Percentiles rank a stretch among this genome's conserved stretches.
phyloP scores from a whole-genome alignment of 257 asterid species.

The Dorcoceras hygrometricum region DNA sequence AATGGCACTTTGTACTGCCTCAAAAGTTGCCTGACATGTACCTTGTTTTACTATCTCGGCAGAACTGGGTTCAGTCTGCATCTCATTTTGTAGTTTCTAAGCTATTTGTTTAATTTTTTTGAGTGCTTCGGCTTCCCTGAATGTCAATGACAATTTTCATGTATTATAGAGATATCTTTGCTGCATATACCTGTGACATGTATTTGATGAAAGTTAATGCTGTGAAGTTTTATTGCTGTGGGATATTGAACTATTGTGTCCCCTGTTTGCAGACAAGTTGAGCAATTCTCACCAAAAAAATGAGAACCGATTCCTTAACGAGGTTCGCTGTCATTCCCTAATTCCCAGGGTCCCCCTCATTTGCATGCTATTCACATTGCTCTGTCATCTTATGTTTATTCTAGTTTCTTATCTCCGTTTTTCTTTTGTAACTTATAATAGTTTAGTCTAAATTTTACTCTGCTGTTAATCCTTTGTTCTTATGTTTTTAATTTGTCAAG shows the following conservation, averaged over 20 bases:
- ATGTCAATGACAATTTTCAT: not conserved
- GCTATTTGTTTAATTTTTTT: not conserved
- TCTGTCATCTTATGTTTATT: not conserved
- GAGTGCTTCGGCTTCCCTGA: not conserved
- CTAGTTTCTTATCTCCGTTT: not conserved
- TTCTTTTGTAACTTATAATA: not conserved
- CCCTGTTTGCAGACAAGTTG: constrained; percentile 58
- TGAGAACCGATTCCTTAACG: constrained; percentile 61
- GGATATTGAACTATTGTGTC: constrained; percentile 19
- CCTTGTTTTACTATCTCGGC: constrained; percentile 2
- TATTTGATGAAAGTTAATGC: not conserved
- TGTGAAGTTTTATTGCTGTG: constrained; percentile 1
- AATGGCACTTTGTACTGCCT: not conserved
- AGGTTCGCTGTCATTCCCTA: constrained; percentile 43
- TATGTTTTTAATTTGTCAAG: constrained; percentile 18
- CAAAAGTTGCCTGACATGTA: constrained; percentile 6
- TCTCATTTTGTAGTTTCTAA: constrained; percentile 1
- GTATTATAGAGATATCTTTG: not conserved
- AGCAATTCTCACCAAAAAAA: constrained; percentile 49
- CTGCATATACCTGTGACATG: constrained; percentile 1
- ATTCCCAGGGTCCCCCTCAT: no score
- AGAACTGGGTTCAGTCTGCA: constrained; percentile 2
- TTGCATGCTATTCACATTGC: not conserved
- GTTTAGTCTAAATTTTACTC: not conserved
- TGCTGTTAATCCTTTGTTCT: not conserved